A percentile compares a stretch with the other conserved stretches of the same genome.
phyloP scores from a whole-genome alignment of 495 filamentous ascomycete species.

The Pyronema domesticum region DNA sequence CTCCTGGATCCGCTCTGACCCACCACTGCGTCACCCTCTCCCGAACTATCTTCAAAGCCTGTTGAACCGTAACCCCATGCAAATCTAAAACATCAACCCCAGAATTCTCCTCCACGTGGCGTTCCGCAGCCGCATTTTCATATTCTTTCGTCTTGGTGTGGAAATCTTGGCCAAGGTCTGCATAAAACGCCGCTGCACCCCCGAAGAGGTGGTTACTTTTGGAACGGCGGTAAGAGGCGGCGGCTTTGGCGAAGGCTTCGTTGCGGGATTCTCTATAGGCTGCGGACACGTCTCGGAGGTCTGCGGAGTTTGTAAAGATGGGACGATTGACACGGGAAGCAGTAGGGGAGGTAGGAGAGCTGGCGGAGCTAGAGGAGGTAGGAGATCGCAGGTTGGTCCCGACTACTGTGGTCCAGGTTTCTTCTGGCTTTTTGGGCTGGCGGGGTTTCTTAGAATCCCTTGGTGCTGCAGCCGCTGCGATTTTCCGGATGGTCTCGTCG shows the following conservation, averaged over 20 bases:
- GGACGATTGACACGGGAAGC: conserved; percentile 6
- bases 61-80: conserved; percentile 64
- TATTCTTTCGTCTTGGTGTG: conserved; percentile 28
- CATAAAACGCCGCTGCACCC: conserved; percentile 50
- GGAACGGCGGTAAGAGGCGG: conserved; percentile 41
- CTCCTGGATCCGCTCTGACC: conserved; percentile 38
- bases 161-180: conserved; percentile 37
- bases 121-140: conserved; percentile 33
- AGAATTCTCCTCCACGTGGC: conserved; percentile 43
- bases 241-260: conserved; percentile 41
- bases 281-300: conserved; percentile 6
- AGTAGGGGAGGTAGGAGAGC: conserved; percentile 4
- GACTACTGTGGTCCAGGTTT: not conserved
- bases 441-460: conserved; percentile 7
- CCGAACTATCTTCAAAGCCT: conserved; percentile 58
- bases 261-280: conserved; percentile 16
- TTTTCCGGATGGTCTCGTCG: not conserved
- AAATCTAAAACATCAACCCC: conserved; percentile 46
- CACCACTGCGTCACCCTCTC: conserved; percentile 60
- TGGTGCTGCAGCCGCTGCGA: not conserved
- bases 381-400: not conserved
- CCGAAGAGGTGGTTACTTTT: conserved; percentile 49
- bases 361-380: not conserved
- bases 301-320: conserved; percentile 3
- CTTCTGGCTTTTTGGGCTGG: not conserved